Evolutionary conservation across 108 stramenopile genomes (phyloP), one percentile per base, ranked within the genome.

Genomic region (Skeletonema marinoi): DNA sequence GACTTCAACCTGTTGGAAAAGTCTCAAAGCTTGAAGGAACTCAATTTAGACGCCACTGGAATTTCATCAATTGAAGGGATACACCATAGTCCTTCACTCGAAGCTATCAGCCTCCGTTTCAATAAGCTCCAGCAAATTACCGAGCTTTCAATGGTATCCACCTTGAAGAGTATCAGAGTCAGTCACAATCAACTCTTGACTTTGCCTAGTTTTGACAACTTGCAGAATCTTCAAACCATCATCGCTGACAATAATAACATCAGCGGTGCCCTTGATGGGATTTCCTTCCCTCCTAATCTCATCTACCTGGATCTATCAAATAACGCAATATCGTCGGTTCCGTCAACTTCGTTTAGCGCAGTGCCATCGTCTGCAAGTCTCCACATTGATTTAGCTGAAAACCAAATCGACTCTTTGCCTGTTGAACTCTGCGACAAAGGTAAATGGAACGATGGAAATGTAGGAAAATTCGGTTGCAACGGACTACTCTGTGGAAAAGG

Each of bases 401-500:
- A 80, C 50, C 32, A 89, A 33, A 73, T 78, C 8, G 41, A 56
- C 56, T 51, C 70, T 19, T 32, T 78, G 38, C 25, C 58, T 66
- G 3, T 31, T 25, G 65, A 21, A 0, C 35, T 78, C 10, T 78
- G 77, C 44, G 51, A 78, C 5, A 65, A 75, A 32, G 39, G 56
- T 6, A 46, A 74, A n/a, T 90, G 78, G 81, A 90, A 90, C 77
- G 60, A 83, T 73, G 73, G 87, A 83, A 75, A 75, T 79, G 50
- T 75, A 78, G 77, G 84, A 80, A 48, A 50, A 50, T 71, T 60
- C 71, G 50, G 87, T 81, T 62, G 60, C 77, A 21, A 42, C 70
- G 58, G 75, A 81, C 42, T 69, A 71, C 60, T 71, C 81, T 69
- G 75, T 74, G 60, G 70, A 75, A 65, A 42, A 86, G 39, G 85